Conservation (phyloP, 1,284 basidiomycete species). For the Spongiforma sp. region DNA sequence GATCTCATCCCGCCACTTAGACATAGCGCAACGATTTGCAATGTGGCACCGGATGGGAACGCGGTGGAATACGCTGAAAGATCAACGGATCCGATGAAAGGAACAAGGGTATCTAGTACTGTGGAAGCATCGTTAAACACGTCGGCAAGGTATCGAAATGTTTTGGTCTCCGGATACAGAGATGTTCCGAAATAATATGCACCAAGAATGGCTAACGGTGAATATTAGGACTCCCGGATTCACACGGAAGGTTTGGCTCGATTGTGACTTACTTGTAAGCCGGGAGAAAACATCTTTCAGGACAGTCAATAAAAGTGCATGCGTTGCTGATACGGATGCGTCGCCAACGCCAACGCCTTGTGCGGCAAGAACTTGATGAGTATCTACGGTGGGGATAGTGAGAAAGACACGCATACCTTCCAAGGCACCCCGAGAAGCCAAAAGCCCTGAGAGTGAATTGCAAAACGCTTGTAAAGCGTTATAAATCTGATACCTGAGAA, state of each 20-base stretch:
- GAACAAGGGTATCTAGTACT: conserved; percentile 63
- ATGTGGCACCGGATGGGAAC: conserved; percentile 35
- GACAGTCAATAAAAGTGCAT: conserved; percentile 66
- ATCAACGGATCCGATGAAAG: conserved; percentile 49
- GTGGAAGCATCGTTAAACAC: conserved; percentile 65
- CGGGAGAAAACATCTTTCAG: conserved; percentile 68
- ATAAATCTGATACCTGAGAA: conserved; percentile 58
- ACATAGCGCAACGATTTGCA: conserved; percentile 58
- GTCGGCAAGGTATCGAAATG: conserved; percentile 73
- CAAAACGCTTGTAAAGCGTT: conserved; percentile 74
- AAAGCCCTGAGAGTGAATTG: conserved; percentile 63
- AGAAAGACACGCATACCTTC: conserved; percentile 57
- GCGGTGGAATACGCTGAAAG: conserved; percentile 21
- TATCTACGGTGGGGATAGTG: background rate
- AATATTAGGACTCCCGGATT: background rate
- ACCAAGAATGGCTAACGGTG: conserved; percentile 56
- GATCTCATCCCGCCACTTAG: conserved; percentile 60
- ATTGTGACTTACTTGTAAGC: conserved; percentile 55
- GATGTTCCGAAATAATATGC: conserved; percentile 68
- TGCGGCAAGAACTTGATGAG: background rate
- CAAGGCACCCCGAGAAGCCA: conserved; percentile 70
- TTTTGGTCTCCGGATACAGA: conserved; percentile 71
- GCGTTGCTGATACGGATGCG: conserved; percentile 65
- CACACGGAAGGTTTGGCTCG: background rate
- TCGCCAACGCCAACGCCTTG: conserved; percentile 72